Evolutionary conservation across 1,284 basidiomycete genomes (phyloP).

Genomic region (Fomes fomentarius): DNA sequence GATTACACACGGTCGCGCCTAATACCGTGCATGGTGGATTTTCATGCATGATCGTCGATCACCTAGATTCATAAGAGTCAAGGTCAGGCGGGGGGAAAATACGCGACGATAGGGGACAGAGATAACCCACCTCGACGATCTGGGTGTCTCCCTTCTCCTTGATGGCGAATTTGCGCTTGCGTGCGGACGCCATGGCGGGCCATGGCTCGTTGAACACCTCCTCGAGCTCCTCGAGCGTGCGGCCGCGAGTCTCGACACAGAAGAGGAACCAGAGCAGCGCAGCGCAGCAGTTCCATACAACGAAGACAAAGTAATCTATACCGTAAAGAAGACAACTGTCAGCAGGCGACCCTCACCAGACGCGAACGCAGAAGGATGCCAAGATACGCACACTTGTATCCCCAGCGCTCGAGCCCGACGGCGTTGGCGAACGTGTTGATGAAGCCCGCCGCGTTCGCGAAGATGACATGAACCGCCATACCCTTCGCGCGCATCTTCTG

Average conservation of each 20-base stretch:
- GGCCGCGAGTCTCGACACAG: slow-evolving; percentile 13
- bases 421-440: slow-evolving; percentile 19
- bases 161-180: slow-evolving; percentile 1
- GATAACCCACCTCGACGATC: background rate
- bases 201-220: slow-evolving; percentile 11
- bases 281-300: slow-evolving; percentile 16
- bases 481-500: slow-evolving; percentile 11
- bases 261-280: slow-evolving; percentile 13
- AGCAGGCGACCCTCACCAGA: too few relatives aligned
- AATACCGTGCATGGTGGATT: too few relatives aligned
- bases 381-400: slow-evolving; percentile 9
- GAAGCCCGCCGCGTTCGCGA: slow-evolving; percentile 13
- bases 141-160: background rate
- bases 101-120: too few relatives aligned
- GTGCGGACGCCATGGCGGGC: slow-evolving; percentile 12
- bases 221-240: slow-evolving; percentile 18
- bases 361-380: too few relatives aligned
- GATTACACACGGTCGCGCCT: too few relatives aligned
- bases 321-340: background rate
- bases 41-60: too few relatives aligned
- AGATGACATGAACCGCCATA: slow-evolving; percentile 12
- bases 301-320: slow-evolving; percentile 16
- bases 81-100: too few relatives aligned
- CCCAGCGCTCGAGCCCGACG: slow-evolving; percentile 13
- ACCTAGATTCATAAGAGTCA: too few relatives aligned